A percentile compares a stretch with the other conserved stretches of the same genome.
Evolutionary conservation across 805 yeast genomes (phyloP).

Genomic region (Metschnikowia arizonensis): DNA sequence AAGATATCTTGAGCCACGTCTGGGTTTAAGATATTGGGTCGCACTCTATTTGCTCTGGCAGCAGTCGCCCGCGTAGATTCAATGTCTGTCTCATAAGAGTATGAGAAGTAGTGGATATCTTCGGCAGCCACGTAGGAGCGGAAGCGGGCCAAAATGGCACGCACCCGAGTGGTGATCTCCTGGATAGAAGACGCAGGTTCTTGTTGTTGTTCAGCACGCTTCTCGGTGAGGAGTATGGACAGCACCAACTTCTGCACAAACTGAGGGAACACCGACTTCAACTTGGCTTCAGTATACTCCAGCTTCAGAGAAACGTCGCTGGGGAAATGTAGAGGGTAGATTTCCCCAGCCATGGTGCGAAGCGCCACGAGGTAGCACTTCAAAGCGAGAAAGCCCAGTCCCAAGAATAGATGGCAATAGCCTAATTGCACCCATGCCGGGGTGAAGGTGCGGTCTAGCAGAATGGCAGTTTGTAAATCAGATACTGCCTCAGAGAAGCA

Average conservation of each 20-base stretch:
- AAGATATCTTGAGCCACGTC: conserved; percentile 36
- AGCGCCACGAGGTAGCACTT: conserved; percentile 33
- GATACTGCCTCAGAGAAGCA: conserved; percentile 38
- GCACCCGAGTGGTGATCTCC: conserved; percentile 21
- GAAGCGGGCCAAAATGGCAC: conserved; percentile 26
- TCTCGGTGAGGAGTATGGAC: conserved; percentile 33
- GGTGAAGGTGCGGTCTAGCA: conserved; percentile 29
- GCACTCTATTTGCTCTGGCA: conserved; percentile 26
- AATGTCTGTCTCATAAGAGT: conserved; percentile 23
- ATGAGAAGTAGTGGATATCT: conserved; percentile 27
- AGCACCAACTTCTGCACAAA: conserved; percentile 34
- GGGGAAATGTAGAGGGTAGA: conserved; percentile 25
- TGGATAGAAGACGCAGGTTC: conserved; percentile 25
- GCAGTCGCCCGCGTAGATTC: conserved; percentile 25
- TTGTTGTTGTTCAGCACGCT: conserved; percentile 35
- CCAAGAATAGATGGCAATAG: conserved; percentile 41
- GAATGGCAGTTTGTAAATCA: conserved; percentile 33
- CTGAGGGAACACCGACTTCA: conserved; percentile 31
- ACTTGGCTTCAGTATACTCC: conserved; percentile 23
- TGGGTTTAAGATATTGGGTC: conserved; percentile 36
- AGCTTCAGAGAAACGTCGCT: conserved; percentile 11
- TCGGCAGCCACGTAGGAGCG: conserved; percentile 22
- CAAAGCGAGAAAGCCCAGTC: conserved; percentile 30
- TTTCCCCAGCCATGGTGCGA: conserved; percentile 27
- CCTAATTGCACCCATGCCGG: conserved; percentile 45